Percentiles rank a stretch among this genome's conserved stretches.
Evolutionary conservation across 2,329 filamentous ascomycete species (phyloP).

Genomic region (Fusarium chaquense): DNA sequence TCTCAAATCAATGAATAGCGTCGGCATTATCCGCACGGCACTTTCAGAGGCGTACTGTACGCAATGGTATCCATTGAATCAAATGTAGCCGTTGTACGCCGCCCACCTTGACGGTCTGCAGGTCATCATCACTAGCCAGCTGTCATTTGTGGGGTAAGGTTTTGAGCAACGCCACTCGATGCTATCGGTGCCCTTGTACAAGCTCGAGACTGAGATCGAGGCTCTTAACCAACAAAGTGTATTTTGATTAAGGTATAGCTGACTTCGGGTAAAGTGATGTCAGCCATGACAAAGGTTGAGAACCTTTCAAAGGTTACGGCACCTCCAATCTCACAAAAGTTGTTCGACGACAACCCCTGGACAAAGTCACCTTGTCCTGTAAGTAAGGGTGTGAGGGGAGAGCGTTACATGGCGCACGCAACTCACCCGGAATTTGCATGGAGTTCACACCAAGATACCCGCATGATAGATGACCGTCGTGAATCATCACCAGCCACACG

Average conservation of each 20-base stretch:
- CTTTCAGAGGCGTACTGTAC: constrained; percentile 13
- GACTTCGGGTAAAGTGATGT: constrained; percentile 11
- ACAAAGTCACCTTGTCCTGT: constrained; percentile 14
- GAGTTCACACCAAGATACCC: constrained; percentile 38
- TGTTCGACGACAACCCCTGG: constrained; percentile 12
- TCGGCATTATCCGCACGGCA: constrained; percentile 29
- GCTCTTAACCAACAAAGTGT: constrained; percentile 8
- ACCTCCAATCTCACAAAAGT: constrained; percentile 18
- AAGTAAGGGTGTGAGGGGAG: constrained; percentile 24
- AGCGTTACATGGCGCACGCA: constrained; percentile 34
- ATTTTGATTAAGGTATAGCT: constrained; percentile 11
- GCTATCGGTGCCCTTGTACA: constrained; percentile 13
- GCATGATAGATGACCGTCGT: constrained; percentile 22
- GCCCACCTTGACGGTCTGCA: constrained; percentile 29
- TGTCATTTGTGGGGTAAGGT: constrained; percentile 37
- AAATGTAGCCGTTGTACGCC: constrained; percentile 21
- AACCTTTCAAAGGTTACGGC: neutral
- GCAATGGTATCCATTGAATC: constrained; percentile 12
- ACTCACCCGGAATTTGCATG: constrained; percentile 26
- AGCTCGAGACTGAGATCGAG: constrained; percentile 6
- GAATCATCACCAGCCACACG: constrained; percentile 29
- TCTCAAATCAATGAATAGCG: neutral
- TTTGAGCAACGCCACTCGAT: constrained; percentile 24
- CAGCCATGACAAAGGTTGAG: constrained; percentile 35
- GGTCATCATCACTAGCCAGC: constrained; percentile 42